Evolutionary conservation across 129 eudicot genomes (phyloP).

Genomic region (Helianthus tuberosus): DNA sequence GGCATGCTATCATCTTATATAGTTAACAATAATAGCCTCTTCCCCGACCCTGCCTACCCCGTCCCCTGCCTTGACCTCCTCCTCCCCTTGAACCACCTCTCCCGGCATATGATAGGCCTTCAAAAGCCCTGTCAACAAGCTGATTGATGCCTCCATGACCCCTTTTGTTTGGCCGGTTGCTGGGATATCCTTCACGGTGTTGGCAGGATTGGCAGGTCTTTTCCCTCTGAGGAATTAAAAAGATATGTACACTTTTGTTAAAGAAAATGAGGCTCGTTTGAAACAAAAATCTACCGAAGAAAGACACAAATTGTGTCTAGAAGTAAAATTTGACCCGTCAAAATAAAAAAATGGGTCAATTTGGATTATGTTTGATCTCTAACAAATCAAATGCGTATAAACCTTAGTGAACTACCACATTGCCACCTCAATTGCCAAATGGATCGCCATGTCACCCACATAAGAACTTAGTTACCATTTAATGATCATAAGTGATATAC

Average conservation of each 20-base stretch:
- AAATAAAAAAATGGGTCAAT: neutral
- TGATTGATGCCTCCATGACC: slow-evolving; percentile 68
- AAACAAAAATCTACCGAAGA: neutral
- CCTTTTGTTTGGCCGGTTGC: slow-evolving; percentile 47
- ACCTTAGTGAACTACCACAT: too few relatives aligned
- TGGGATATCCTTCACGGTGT: slow-evolving; percentile 57
- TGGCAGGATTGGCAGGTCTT: slow-evolving; percentile 52
- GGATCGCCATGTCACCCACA: too few relatives aligned
- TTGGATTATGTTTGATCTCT: neutral
- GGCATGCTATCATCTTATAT: neutral
- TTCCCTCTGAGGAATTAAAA: slow-evolving; percentile 68
- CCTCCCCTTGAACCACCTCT: slow-evolving; percentile 60
- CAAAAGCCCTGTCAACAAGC: slow-evolving; percentile 57
- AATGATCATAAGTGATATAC: too few relatives aligned
- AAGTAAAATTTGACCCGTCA: neutral
- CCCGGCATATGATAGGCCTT: slow-evolving; percentile 55
- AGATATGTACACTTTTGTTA: neutral
- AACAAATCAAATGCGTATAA: neutral
- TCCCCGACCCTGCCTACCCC: slow-evolving; percentile 72
- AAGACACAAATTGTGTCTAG: neutral
- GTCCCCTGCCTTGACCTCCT: slow-evolving; percentile 53
- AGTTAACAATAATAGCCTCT: slow-evolving; percentile 50
- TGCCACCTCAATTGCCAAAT: too few relatives aligned
- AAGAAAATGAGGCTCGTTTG: neutral
- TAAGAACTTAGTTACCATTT: too few relatives aligned